Conservation (phyloP, 2,329 filamentous ascomycete genomes). For the Ilyonectria robusta region DNA sequence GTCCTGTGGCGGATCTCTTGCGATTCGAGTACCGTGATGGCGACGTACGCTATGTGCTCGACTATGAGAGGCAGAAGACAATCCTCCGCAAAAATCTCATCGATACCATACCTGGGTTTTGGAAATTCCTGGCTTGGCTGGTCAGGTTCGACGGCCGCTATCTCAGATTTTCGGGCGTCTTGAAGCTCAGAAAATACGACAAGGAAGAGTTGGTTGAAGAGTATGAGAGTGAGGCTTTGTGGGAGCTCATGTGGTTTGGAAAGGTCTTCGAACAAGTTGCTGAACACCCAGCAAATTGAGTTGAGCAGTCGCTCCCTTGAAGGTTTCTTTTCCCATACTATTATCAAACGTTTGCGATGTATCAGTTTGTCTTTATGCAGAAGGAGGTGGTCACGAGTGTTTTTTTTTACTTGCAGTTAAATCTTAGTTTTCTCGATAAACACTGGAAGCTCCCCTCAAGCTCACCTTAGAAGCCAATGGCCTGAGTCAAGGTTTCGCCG, state of each 20-base stretch:
- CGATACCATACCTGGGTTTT: not conserved
- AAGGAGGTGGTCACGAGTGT: too few species aligned
- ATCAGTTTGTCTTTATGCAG: too few species aligned
- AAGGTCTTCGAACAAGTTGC: not conserved
- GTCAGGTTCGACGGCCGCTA: not conserved
- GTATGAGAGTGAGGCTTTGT: not conserved
- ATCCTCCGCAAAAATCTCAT: not conserved
- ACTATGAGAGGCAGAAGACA: not conserved
- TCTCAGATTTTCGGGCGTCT: not conserved
- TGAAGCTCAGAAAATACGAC: not conserved
- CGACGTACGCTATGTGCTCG: not conserved
- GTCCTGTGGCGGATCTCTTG: not conserved
- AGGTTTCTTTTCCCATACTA: too few species aligned
- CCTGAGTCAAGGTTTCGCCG: too few species aligned
- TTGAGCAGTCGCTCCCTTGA: too few species aligned
- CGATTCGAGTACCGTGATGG: not conserved
- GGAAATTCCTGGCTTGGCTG: not conserved
- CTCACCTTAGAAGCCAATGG: too few species aligned
- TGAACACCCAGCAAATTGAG: not conserved
- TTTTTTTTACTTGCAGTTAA: too few species aligned
- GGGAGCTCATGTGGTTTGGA: slow-evolving; percentile 7
- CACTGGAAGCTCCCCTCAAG: too few species aligned
- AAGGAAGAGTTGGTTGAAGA: not conserved
- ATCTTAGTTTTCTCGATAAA: too few species aligned
- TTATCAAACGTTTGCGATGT: too few species aligned